Evolutionary conservation across 2,329 filamentous ascomycete genomes (phyloP).

Genomic region (Allantophomopsis lycopodina): DNA sequence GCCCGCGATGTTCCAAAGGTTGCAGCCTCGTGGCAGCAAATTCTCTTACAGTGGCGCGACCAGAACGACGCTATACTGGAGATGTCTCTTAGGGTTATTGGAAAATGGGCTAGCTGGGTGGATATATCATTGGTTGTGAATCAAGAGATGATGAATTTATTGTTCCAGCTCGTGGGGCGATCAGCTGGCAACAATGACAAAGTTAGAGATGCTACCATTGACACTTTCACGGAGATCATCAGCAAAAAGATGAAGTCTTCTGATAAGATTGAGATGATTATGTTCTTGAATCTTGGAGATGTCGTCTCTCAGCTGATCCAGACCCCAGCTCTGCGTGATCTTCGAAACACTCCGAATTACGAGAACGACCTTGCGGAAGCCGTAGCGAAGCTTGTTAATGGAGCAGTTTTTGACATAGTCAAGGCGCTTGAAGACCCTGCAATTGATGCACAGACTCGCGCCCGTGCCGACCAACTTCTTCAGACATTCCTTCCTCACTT

Average conservation of each 20-base stretch:
- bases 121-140: slow-evolving; percentile 92
- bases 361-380: slow-evolving; percentile 92
- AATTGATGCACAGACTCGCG: slow-evolving; percentile 48
- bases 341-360: slow-evolving; percentile 71
- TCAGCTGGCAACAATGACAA: slow-evolving; percentile 53
- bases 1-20: slow-evolving; percentile 81
- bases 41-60: slow-evolving; percentile 58
- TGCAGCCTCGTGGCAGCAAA: slow-evolving; percentile 80
- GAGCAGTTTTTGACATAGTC: slow-evolving; percentile 74
- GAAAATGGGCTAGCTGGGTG: slow-evolving; percentile 98
- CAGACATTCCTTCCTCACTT: slow-evolving; percentile 76
- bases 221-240: slow-evolving; percentile 90
- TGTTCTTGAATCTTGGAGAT: slow-evolving; percentile 74
- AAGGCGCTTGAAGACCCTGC: slow-evolving; percentile 62
- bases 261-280: slow-evolving; percentile 90
- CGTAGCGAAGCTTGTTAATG: slow-evolving; percentile 92
- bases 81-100: slow-evolving; percentile 80
- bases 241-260: slow-evolving; percentile 93
- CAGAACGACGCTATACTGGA: slow-evolving; percentile 64
- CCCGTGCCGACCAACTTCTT: slow-evolving; percentile 68
- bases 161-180: slow-evolving; percentile 81
- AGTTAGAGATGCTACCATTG: slow-evolving; percentile 81
- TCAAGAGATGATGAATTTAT: slow-evolving; percentile 67
- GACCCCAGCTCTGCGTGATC: slow-evolving; percentile 68
- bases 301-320: slow-evolving; percentile 78